These are phyloP conservation scores for Tuber brumale DNA, from an alignment of 495 filamentous ascomycete genomes.

Conservation along the genomic window DNA sequence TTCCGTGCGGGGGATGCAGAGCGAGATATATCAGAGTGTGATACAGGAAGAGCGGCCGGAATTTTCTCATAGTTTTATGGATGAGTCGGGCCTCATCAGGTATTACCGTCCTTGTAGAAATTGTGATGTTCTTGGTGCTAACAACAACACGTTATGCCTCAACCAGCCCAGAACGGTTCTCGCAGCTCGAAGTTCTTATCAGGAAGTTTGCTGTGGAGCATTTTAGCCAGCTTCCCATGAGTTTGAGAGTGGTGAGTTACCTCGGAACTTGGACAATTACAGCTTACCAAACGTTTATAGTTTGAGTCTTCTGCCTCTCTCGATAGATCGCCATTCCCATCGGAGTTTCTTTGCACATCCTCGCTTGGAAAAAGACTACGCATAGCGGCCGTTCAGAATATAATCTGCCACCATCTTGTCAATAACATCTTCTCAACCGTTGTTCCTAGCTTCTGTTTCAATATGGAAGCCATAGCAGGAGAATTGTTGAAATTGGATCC, in stretches of 20 bases:
- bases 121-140: neutral
- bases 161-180: neutral
- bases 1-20: neutral
- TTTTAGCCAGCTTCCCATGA: neutral
- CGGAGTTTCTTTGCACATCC: neutral
- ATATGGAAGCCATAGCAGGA: neutral
- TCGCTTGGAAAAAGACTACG: neutral
- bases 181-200: neutral
- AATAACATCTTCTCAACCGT: neutral
- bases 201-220: neutral
- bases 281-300: neutral
- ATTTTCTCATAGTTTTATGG: neutral
- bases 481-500: slow-evolving; percentile 1
- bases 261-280: neutral
- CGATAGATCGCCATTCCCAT: neutral
- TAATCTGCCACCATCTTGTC: neutral
- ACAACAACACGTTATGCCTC: neutral
- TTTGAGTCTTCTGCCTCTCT: neutral
- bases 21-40: neutral
- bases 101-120: neutral
- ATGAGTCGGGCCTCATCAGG: neutral
- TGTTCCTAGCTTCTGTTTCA: neutral
- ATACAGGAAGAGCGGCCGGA: neutral
- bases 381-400: neutral
- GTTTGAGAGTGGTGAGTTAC: neutral